Base-by-base conservation (phyloP, 306 rosid species). In the Datisca glomerata region DNA sequence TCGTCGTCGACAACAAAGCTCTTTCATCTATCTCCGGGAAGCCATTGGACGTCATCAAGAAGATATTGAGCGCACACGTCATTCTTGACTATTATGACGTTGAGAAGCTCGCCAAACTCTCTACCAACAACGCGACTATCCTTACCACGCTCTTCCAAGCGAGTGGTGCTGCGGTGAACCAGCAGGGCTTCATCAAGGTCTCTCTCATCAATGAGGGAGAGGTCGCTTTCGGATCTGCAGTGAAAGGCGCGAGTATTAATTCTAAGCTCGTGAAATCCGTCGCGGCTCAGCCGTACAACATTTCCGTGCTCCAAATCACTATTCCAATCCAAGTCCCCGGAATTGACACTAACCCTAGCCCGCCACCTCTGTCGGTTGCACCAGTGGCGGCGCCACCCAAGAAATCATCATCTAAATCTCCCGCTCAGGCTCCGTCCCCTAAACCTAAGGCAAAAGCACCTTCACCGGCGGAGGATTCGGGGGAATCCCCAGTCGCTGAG, bases 231-330 rank as follows among this genome's bases (percentile, higher is more conserved):
- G 65, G 69, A 0, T 61, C 93, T 0, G 75, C 79, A 1, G 72
- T 7, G 1, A 18, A 44, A 4, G 77, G 74, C 1, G 38, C 68
- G 0, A 5, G 34, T 0, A 0, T 33, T 3, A 8, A 54, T 24
- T 3, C 65, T 2, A 32, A 39, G 11, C 41, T 83, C 12, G 81
- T 75, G 6, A 45, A 20, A 14, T 37, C 71, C 2, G 73, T 75
- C 6, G 31, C 10, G 0, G 4, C 70, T n/a, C 47, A 72, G 36
- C 70, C 85, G 1, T 64, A 47, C 46, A 73, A 67, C 32, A 39
- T 86, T 49, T 72, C 86, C 11, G 59, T 86, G 7, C 64, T 81
- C 8, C 65, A 86, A 35, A 55, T 86, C 14, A 4, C 70, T 10
- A 16, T 59, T 18, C 42, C 55, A 4, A 64, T 86, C 2, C 21